Percentiles rank a stretch among this genome's conserved stretches.
Conservation (phyloP, 257 asterid species). For the Plectranthus barbatus region DNA sequence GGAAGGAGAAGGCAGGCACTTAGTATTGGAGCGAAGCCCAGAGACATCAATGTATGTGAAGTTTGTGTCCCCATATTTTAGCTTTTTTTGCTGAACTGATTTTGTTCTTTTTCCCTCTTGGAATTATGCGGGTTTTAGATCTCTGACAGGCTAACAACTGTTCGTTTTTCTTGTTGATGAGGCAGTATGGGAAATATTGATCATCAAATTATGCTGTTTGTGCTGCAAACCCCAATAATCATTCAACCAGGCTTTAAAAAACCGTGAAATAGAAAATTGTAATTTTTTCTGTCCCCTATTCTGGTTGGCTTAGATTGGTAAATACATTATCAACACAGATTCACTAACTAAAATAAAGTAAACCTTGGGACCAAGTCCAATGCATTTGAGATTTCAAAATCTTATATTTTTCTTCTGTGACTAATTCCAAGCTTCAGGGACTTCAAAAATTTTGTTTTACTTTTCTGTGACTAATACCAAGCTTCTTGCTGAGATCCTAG, state of each 20-base stretch:
- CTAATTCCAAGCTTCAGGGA: too few relatives aligned
- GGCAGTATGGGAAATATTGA: not conserved
- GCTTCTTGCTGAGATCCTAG: not conserved
- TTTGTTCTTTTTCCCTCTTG: not conserved
- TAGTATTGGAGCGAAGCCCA: slow-evolving; percentile 72
- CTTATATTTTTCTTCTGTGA: not conserved
- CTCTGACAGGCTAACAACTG: not conserved
- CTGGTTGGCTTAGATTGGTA: not conserved
- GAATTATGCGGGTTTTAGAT: not conserved
- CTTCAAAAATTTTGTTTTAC: not conserved
- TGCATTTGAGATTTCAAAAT: not conserved
- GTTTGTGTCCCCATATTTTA: not conserved
- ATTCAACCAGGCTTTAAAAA: not conserved
- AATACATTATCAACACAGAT: not conserved
- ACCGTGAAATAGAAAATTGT: not conserved
- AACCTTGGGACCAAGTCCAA: not conserved
- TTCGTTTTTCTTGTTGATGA: not conserved
- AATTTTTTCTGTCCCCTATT: not conserved
- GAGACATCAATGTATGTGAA: slow-evolving; percentile 73
- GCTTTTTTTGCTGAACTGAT: not conserved
- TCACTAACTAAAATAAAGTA: not conserved
- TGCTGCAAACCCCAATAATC: not conserved
- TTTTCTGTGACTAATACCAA: not conserved
- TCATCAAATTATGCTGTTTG: not conserved
- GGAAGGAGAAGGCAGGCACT: slow-evolving; percentile 78